These are phyloP conservation scores for Blastobotrys niveus DNA, from an alignment of 1,139 yeast genomes.

Conservation along the genomic window DNA sequence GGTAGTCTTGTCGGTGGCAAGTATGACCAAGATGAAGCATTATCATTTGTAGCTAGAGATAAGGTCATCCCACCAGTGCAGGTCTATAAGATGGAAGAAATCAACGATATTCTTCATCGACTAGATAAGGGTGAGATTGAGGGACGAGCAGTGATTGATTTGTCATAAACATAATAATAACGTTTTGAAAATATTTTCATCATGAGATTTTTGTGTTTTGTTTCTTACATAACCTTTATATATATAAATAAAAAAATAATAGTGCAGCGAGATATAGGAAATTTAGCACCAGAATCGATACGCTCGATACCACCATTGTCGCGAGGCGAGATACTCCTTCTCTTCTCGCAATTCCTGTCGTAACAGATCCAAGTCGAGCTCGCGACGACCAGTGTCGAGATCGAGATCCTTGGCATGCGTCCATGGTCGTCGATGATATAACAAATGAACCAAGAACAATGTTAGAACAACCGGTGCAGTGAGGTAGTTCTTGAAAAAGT, in stretches of 20 bases:
- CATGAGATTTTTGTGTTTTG: too few relatives aligned
- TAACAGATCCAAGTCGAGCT: conserved; percentile 48
- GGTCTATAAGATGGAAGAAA: conserved; percentile 53
- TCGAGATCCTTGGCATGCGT: conserved; percentile 47
- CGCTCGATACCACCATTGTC: conserved; percentile 36
- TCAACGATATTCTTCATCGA: conserved; percentile 49
- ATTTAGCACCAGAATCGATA: conserved; percentile 48
- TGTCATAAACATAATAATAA: too few relatives aligned
- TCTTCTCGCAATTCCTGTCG: conserved; percentile 49
- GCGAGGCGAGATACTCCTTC: conserved; percentile 35
- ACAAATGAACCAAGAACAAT: conserved; percentile 48
- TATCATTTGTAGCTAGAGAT: conserved; percentile 61
- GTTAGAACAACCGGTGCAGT: conserved; percentile 49
- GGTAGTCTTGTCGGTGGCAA: conserved; percentile 72
- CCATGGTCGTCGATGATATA: conserved; percentile 43
- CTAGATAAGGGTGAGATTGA: conserved; percentile 62
- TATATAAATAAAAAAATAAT: too few relatives aligned
- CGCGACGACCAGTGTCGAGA: conserved; percentile 50
- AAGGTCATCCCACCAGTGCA: conserved; percentile 57
- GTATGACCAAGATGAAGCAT: conserved; percentile 64
- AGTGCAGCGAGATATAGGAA: too few relatives aligned
- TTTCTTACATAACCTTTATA: too few relatives aligned
- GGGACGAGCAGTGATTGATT: conserved; percentile 61
- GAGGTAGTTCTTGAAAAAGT: conserved; percentile 50
- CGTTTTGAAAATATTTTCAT: not conserved